These are phyloP conservation scores for Cucumis melo DNA, from an alignment of 306 rosid species.

Conservation along the genomic window DNA sequence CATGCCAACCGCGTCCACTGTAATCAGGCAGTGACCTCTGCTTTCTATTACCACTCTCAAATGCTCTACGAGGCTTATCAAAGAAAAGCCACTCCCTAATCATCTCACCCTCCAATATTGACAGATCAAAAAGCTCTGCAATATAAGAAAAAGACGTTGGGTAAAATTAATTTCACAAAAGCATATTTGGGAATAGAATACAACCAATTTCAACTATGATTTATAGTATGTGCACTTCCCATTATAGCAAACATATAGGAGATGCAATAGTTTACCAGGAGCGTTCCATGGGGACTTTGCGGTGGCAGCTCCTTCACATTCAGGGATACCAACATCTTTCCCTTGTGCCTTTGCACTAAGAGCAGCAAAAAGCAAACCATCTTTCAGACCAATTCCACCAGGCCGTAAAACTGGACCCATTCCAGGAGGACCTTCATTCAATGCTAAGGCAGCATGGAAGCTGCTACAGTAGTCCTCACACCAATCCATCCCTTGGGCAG, in stretches of 20 bases:
- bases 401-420: slow-evolving; percentile 93
- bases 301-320: slow-evolving; percentile 98
- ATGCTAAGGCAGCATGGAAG: slow-evolving; percentile 81
- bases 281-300: slow-evolving; percentile 99
- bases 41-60: slow-evolving; percentile 97
- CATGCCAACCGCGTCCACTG: slow-evolving; percentile 98
- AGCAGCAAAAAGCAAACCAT: slow-evolving; percentile 74
- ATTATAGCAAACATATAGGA: background rate
- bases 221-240: background rate
- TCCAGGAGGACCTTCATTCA: slow-evolving; percentile 98
- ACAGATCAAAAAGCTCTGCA: slow-evolving; percentile 87
- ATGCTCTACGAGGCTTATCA: slow-evolving; percentile 95
- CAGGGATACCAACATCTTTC: slow-evolving; percentile 92
- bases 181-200: background rate
- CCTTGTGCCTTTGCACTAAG: slow-evolving; percentile 84
- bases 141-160: background rate
- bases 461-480: slow-evolving; percentile 87
- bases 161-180: background rate
- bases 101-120: slow-evolving; percentile 76
- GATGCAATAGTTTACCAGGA: slow-evolving; percentile 43
- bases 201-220: background rate
- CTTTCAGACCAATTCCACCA: slow-evolving; percentile 92
- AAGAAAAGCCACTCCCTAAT: slow-evolving; percentile 98
- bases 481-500: slow-evolving; percentile 87
- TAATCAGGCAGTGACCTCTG: slow-evolving; percentile 98